Conservation (phyloP, 352 stramenopile species). For the Globisporangium recalcitrans region DNA sequence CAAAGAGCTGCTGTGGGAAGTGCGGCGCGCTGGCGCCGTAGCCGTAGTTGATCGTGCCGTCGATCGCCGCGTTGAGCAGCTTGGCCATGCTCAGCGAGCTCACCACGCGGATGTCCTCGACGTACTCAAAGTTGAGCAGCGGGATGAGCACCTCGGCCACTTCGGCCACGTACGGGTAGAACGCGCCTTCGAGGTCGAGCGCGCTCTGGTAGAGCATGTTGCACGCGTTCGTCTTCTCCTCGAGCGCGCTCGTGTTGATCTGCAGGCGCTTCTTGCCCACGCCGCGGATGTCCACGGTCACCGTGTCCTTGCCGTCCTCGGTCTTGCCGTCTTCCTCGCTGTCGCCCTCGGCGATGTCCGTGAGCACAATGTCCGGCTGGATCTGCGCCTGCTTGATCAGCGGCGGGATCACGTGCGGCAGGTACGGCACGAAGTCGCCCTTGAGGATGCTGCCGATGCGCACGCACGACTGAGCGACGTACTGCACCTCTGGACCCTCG, state of each 20-base stretch:
- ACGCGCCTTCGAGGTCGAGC: constrained; percentile 72
- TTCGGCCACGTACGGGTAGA: constrained; percentile 80
- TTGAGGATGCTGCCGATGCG: constrained; percentile 85
- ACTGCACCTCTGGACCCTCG: constrained; percentile 76
- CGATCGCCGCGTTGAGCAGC: constrained; percentile 63
- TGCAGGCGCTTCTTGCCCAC: constrained; percentile 80
- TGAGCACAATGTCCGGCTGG: constrained; percentile 76
- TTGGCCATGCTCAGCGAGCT: constrained; percentile 73
- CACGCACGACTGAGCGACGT: constrained; percentile 83
- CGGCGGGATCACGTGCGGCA: constrained; percentile 76
- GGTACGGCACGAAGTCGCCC: constrained; percentile 83
- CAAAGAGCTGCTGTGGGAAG: constrained; percentile 79
- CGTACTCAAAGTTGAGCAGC: constrained; percentile 79
- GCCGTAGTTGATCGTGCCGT: constrained; percentile 64
- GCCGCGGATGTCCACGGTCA: constrained; percentile 74
- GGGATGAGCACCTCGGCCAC: constrained; percentile 72
- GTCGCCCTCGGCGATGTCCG: constrained; percentile 55
- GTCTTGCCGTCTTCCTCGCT: constrained; percentile 51
- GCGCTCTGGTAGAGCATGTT: constrained; percentile 89
- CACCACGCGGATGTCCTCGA: constrained; percentile 81
- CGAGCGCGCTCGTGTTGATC: constrained; percentile 83
- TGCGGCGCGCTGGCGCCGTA: constrained; percentile 46
- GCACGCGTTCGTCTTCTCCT: constrained; percentile 84
- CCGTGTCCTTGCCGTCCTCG: constrained; percentile 56
- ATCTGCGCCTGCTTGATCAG: constrained; percentile 81